A percentile compares a stretch with the other conserved stretches of the same genome.
Evolutionary conservation across 2,329 filamentous ascomycete species (phyloP).

Genomic region (Colletotrichum camelliae): DNA sequence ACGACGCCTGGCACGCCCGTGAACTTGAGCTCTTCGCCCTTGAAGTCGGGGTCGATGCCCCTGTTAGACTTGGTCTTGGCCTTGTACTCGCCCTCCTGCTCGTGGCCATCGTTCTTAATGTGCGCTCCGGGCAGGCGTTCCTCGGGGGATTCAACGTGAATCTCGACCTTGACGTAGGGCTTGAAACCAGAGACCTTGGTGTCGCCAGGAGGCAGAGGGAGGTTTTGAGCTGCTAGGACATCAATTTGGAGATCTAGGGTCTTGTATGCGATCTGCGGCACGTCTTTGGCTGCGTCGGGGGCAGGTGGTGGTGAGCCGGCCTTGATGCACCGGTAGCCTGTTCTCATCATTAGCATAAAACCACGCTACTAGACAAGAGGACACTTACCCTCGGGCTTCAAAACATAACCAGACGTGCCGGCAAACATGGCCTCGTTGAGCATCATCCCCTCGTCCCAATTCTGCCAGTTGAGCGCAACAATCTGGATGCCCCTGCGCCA

Average conservation of each 20-base stretch:
- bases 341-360: background rate
- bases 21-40: constrained; percentile 63
- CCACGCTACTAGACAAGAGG: background rate
- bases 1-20: constrained; percentile 60
- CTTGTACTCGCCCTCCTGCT: constrained; percentile 56
- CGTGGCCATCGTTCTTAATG: constrained; percentile 43
- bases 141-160: constrained; percentile 77
- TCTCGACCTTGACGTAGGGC: constrained; percentile 82
- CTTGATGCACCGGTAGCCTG: constrained; percentile 45
- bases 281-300: background rate
- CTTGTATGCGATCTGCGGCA: constrained; percentile 49
- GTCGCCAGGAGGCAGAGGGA: constrained; percentile 67
- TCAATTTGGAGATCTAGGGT: constrained; percentile 75
- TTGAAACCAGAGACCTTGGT: constrained; percentile 63
- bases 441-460: constrained; percentile 93
- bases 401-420: constrained; percentile 81
- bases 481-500: constrained; percentile 92
- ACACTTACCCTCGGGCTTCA: constrained; percentile 74
- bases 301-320: constrained; percentile 19
- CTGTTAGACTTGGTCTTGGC: constrained; percentile 62
- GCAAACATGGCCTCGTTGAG: constrained; percentile 92
- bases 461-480: constrained; percentile 94
- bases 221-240: constrained; percentile 76
- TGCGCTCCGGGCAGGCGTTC: constrained; percentile 40
- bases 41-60: constrained; percentile 69